Conservation (phyloP, 1,284 basidiomycete species). For the Ceratobasidium sp. region DNA sequence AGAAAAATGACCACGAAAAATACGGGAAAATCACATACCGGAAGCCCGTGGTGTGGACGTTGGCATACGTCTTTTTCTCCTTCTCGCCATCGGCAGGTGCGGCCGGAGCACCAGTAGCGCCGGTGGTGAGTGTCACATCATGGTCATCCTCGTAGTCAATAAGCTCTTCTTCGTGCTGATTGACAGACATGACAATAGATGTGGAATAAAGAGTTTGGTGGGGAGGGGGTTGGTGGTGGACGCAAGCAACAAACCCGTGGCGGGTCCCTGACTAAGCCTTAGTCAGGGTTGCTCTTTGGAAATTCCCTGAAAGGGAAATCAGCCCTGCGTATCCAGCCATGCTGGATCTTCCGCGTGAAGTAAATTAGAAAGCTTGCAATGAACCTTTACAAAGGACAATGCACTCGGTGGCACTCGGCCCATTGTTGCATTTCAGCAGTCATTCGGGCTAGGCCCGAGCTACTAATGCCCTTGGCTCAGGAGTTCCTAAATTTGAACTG, state of each 20-base stretch:
- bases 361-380: neutral
- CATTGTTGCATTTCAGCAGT: too few species aligned
- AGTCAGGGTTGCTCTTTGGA: slow-evolving; percentile 32
- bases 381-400: too few species aligned
- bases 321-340: neutral
- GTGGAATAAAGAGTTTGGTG: neutral
- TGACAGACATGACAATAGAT: slow-evolving; percentile 23
- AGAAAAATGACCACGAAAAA: slow-evolving; percentile 39
- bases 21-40: slow-evolving; percentile 61
- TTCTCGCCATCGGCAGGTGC: slow-evolving; percentile 73
- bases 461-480: neutral
- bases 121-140: slow-evolving; percentile 70
- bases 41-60: slow-evolving; percentile 95
- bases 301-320: slow-evolving; percentile 8
- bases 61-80: slow-evolving; percentile 96
- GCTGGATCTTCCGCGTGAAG: neutral
- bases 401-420: too few species aligned
- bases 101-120: slow-evolving; percentile 60
- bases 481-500: slow-evolving; percentile 32
- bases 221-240: slow-evolving; percentile 33
- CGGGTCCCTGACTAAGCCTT: slow-evolving; percentile 34
- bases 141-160: slow-evolving; percentile 94
- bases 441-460: too few species aligned
- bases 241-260: slow-evolving; percentile 40
- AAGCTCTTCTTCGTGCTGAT: slow-evolving; percentile 48